Percentiles rank a stretch among this genome's conserved stretches.
Conservation (phyloP, 192 early-diverging fungal genomes). For the Phlyctochytrium bullatum region DNA sequence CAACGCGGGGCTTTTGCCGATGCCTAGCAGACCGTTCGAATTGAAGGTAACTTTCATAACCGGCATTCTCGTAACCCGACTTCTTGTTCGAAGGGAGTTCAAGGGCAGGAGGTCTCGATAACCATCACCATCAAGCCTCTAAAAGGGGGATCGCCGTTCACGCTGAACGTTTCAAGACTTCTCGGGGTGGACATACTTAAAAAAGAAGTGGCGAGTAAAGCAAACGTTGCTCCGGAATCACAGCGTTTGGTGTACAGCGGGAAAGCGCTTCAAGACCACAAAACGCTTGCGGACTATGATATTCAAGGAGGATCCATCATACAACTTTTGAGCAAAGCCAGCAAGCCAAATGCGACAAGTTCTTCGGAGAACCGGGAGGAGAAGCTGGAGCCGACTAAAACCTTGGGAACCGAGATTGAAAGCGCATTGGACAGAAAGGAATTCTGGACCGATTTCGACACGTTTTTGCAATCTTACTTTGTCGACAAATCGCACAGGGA, state of each 20-base stretch:
- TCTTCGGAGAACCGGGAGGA: neutral
- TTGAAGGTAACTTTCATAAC: neutral
- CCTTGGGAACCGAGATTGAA: neutral
- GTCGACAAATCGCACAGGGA: no score
- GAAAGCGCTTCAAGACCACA: conserved; percentile 24
- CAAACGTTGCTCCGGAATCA: conserved; percentile 5
- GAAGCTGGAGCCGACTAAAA: neutral
- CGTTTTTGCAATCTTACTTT: neutral
- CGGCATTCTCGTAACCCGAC: neutral
- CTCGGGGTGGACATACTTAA: conserved; percentile 19
- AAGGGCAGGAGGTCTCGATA: neutral
- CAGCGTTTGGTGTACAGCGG: conserved; percentile 28
- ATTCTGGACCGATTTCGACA: neutral
- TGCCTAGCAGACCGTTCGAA: neutral
- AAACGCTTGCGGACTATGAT: conserved; percentile 30
- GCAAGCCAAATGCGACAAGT: neutral
- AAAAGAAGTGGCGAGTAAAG: conserved; percentile 9
- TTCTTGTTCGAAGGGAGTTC: neutral
- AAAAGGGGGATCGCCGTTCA: conserved; percentile 15
- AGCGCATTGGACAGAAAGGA: neutral
- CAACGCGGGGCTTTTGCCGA: neutral
- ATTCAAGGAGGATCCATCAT: conserved; percentile 16
- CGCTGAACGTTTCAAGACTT: conserved; percentile 5
- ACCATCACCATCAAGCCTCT: conserved; percentile 26
- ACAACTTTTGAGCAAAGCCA: conserved; percentile 20